Evolutionary conservation across 306 rosid genomes (phyloP), one percentile per base, ranked within the genome.

Genomic region (Cyclanthera cordifolia): DNA sequence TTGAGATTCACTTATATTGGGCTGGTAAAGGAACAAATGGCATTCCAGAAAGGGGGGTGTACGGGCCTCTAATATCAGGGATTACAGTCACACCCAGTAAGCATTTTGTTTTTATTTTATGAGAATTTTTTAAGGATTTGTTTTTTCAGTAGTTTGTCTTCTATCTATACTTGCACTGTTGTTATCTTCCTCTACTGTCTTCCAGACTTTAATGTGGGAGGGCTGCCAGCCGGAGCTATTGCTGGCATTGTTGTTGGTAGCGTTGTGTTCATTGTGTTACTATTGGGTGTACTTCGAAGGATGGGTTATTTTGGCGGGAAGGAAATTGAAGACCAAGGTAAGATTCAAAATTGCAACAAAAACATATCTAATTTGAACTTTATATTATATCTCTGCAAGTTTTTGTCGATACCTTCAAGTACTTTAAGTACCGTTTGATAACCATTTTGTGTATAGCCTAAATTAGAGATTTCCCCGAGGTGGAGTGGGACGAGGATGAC

Each of bases 21-120:
- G 88, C 80, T 30, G 95, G 96, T 60, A 87, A 90, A 85, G 92
- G 96, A 74, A 85, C 95, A 27, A 81, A 78, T 61, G 76, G 86
- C 21, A 73, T 90, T 79, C 96, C 95, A 28, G 19, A 30, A 2
- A 82, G 86, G 78, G 85, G 95, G 64, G 85, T 82, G 43, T 87
- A 87, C 74, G 96, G 95, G 73, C 96, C 95, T 82, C 87, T 90
- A 37, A 90, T 90, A 79, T 85, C 91, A 65, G 92, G 90, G 17
- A 84, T 90, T 65, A 70, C 84, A 2, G 84, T 90, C 64, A 82
- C 88, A 50, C 84, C 95, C 69, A 84, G 96, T 87, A 78, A 75
- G 53, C 14, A 12, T 12, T n/a, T 25, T 16, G 3, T 43, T 46
- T 46, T 10, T 54, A 6, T 19, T 4, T 20, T 52, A 23, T 41